phyloP scores from a whole-genome alignment of 116 monocot genomes.

The Dioscorea cayenensis region DNA sequence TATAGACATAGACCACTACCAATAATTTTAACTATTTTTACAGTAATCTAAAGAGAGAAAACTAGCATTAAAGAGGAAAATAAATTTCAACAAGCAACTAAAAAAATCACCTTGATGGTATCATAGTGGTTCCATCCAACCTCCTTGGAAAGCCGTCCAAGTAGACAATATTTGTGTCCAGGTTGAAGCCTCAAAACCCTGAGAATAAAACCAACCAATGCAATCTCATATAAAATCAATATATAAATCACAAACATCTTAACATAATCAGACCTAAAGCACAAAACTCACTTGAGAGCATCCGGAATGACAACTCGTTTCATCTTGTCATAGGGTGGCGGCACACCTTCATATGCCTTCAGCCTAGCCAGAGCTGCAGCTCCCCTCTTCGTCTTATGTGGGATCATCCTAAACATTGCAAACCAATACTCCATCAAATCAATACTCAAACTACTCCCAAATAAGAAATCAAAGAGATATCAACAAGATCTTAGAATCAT shows the following conservation, averaged over 20 bases:
- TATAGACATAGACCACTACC: too few relatives aligned
- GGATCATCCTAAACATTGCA: slow-evolving; percentile 11
- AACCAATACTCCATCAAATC: not conserved
- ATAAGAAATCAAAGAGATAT: too few relatives aligned
- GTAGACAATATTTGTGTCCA: slow-evolving; percentile 30
- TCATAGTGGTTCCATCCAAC: slow-evolving; percentile 41
- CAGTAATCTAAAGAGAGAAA: too few relatives aligned
- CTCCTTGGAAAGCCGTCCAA: slow-evolving; percentile 34
- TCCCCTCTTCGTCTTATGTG: slow-evolving; percentile 22
- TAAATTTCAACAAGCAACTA: not conserved
- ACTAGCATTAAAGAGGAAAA: not conserved
- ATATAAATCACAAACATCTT: not conserved
- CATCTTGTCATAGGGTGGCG: slow-evolving; percentile 12
- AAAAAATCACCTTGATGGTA: slow-evolving; percentile 21
- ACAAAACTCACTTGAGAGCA: slow-evolving; percentile 7
- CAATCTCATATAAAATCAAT: not conserved
- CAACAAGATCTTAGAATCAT: too few relatives aligned
- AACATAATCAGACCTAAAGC: not conserved
- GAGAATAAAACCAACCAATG: not conserved
- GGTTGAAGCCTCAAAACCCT: slow-evolving; percentile 38
- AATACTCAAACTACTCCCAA: too few relatives aligned
- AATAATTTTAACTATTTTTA: too few relatives aligned
- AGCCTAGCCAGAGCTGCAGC: slow-evolving; percentile 13
- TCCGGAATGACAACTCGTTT: slow-evolving; percentile 16
- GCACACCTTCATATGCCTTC: slow-evolving; percentile 22